Evolutionary conservation across 345 rosid species (phyloP).

Genomic region (Boechera divaricarpa): DNA sequence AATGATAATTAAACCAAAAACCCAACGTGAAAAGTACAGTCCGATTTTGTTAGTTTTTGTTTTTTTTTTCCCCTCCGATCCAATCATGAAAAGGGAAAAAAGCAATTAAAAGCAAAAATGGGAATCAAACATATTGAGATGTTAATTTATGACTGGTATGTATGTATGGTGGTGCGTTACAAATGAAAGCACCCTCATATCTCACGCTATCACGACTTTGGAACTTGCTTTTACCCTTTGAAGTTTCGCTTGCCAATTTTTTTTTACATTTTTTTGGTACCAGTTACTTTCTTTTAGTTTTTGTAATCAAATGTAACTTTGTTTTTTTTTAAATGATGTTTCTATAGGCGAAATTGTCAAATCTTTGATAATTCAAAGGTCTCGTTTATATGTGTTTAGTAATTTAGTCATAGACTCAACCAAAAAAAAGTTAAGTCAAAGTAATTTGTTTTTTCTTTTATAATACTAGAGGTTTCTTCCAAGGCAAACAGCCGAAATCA

Average conservation of each 20-base stretch:
- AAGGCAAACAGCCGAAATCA: too few relatives aligned
- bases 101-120: conserved; percentile 15
- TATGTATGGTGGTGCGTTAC: conserved; percentile 37
- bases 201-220: conserved; percentile 29
- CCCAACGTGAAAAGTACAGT: neutral
- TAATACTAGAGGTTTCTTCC: too few relatives aligned
- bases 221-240: conserved; percentile 12
- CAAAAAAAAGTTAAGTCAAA: too few relatives aligned
- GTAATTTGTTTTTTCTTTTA: too few relatives aligned
- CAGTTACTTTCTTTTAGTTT: neutral
- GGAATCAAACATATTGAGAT: neutral
- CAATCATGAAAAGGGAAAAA: neutral
- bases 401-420: too few relatives aligned
- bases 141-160: neutral
- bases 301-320: too few relatives aligned
- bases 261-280: neutral
- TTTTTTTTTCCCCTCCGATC: neutral
- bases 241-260: conserved; percentile 4
- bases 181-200: conserved; percentile 31
- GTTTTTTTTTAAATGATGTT: too few relatives aligned
- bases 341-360: too few relatives aligned
- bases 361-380: too few relatives aligned
- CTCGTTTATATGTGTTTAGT: too few relatives aligned
- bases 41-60: neutral
- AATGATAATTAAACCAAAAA: conserved; percentile 18